phyloP scores from a whole-genome alignment of 1,284 basidiomycete species.

The Neonothopanus nambi region DNA sequence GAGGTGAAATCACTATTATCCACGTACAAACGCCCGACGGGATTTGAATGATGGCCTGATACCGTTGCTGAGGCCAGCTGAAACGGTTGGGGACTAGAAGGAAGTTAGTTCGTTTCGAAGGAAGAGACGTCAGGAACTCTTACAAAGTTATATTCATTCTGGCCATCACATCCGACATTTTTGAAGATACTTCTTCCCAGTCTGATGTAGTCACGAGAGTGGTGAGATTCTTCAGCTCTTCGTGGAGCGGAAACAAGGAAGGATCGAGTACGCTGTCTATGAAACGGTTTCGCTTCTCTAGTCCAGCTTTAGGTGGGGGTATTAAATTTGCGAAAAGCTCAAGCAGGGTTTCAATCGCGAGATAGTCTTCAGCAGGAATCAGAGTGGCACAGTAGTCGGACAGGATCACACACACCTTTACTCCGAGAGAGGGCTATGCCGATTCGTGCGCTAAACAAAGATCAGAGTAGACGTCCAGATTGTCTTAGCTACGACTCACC shows the following conservation, averaged over 20 bases:
- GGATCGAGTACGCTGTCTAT: constrained; percentile 51
- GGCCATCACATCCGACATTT: constrained; percentile 51
- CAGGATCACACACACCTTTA: constrained; percentile 24
- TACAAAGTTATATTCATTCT: constrained; percentile 49
- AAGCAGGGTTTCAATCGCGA: constrained; percentile 56
- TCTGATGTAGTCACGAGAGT: constrained; percentile 40
- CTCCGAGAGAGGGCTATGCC: constrained; percentile 33
- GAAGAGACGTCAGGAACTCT: constrained; percentile 22
- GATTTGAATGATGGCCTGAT: constrained; percentile 36
- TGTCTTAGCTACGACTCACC: constrained; percentile 26
- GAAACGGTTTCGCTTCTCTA: constrained; percentile 42
- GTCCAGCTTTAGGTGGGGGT: constrained; percentile 44
- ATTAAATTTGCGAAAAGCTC: constrained; percentile 56
- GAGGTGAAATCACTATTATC: constrained; percentile 52
- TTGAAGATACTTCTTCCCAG: constrained; percentile 54
- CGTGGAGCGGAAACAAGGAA: constrained; percentile 32
- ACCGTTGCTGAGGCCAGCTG: constrained; percentile 26
- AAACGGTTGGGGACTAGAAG: constrained; percentile 64
- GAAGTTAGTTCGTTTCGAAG: constrained; percentile 7
- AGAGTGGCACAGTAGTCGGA: not conserved
- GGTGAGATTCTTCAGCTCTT: constrained; percentile 43
- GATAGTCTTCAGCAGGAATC: constrained; percentile 42
- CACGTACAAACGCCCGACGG: constrained; percentile 47
- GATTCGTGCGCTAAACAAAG: constrained; percentile 27
- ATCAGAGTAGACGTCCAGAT: not conserved